phyloP scores from a whole-genome alignment of 306 rosid species.

The Quercus ilex region DNA sequence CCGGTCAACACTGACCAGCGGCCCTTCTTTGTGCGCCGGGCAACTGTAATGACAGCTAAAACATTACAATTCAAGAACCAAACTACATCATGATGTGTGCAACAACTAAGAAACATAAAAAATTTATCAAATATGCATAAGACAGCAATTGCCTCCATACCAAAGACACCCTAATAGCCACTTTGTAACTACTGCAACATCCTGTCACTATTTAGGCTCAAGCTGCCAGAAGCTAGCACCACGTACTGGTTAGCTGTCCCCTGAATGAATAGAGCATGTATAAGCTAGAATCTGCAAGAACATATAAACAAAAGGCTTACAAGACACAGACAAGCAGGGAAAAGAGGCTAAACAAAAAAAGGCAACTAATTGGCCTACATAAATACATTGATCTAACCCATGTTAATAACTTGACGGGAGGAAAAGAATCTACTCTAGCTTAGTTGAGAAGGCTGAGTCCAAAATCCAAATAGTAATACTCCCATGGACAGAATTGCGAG shows the following conservation, averaged over 20 bases:
- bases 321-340: background rate
- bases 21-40: background rate
- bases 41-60: conserved; percentile 1
- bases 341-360: background rate
- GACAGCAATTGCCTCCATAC: conserved; percentile 42
- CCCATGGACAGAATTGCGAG: conserved; percentile 99
- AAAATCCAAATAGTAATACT: conserved; percentile 81
- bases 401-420: conserved; percentile 1
- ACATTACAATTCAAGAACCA: background rate
- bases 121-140: conserved; percentile 4
- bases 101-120: background rate
- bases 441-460: conserved; percentile 84
- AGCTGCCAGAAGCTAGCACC: conserved; percentile 87
- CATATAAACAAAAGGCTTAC: background rate
- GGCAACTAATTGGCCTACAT: background rate
- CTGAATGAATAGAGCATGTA: conserved; percentile 46
- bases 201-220: conserved; percentile 98
- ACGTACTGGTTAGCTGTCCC: conserved; percentile 79
- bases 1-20: no score
- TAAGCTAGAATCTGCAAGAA: background rate
- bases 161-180: conserved; percentile 95
- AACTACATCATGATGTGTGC: background rate
- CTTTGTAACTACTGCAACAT: conserved; percentile 96
- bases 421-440: conserved; percentile 25
- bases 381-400: no score